phyloP scores from a whole-genome alignment of 371 early-diverging fungal species.

The Paraphysoderma sedebokerense region DNA sequence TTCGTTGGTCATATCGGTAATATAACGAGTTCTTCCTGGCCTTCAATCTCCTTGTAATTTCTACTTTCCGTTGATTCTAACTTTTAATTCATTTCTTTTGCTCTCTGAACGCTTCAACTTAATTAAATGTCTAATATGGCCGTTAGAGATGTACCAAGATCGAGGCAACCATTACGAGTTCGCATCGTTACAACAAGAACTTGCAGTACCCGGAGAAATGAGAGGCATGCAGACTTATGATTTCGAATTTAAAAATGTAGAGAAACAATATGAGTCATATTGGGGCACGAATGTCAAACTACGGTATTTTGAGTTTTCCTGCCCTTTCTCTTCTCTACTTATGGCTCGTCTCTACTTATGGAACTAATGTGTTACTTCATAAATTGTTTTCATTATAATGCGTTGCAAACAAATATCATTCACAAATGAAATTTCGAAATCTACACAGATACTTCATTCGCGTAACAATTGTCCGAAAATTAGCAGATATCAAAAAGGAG shows the following conservation, averaged over 20 bases:
- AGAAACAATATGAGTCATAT: slow-evolving; percentile 82
- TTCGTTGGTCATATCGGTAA: slow-evolving; percentile 89
- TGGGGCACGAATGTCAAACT: slow-evolving; percentile 80
- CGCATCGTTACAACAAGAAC: slow-evolving; percentile 64
- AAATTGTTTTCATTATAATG: not conserved
- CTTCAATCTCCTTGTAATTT: not conserved
- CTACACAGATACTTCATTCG: slow-evolving; percentile 71
- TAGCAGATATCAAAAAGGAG: slow-evolving; percentile 51
- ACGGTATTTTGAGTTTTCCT: slow-evolving; percentile 38
- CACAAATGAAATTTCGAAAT: no score
- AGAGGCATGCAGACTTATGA: slow-evolving; percentile 51
- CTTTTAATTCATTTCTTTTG: no score
- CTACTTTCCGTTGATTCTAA: no score
- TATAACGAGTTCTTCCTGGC: not conserved
- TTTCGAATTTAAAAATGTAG: slow-evolving; percentile 82
- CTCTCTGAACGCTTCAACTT: no score
- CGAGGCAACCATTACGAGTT: slow-evolving; percentile 90
- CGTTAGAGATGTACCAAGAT: slow-evolving; percentile 90
- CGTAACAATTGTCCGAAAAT: slow-evolving; percentile 58
- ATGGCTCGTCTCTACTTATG: no score
- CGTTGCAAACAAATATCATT: no score
- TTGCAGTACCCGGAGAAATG: slow-evolving; percentile 75
- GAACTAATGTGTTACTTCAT: slow-evolving; percentile 4
- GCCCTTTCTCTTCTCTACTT: no score
- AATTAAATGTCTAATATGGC: no score